These are phyloP conservation scores for Plasmodium falciparum DNA, from an alignment of 169 alveolate species.

Conservation along the genomic window DNA sequence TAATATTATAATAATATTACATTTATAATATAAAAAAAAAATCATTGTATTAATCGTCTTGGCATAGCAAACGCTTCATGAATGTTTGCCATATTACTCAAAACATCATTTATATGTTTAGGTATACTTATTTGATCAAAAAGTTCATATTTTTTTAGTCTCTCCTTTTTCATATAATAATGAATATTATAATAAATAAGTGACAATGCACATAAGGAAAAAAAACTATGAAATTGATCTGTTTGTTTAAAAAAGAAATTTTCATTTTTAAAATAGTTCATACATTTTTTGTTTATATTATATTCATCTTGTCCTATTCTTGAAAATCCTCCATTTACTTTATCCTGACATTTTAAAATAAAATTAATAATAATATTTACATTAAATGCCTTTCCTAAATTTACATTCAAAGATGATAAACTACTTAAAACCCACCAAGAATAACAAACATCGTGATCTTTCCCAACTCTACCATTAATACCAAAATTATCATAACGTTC, in stretches of 20 bases:
- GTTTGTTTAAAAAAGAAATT: conserved; percentile 18
- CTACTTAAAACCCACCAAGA: conserved; percentile 85
- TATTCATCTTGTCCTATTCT: conserved; percentile 30
- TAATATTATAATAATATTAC: too few species aligned
- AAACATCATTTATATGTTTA: conserved; percentile 7
- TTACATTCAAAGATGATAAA: conserved; percentile 33
- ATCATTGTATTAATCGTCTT: background rate
- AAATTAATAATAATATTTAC: conserved; percentile 37
- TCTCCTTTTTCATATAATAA: conserved; percentile 27
- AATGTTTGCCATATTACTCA: conserved; percentile 4
- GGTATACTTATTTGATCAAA: conserved; percentile 25
- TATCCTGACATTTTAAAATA: conserved; percentile 58
- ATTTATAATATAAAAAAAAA: background rate
- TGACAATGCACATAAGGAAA: conserved; percentile 62
- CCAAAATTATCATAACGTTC: conserved; percentile 74
- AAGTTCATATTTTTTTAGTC: background rate
- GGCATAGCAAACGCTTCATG: conserved; percentile 70
- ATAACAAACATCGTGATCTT: conserved; percentile 84
- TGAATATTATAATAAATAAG: conserved; percentile 46
- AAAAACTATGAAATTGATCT: conserved; percentile 55
- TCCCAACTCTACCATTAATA: conserved; percentile 83
- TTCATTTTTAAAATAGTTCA: conserved; percentile 27
- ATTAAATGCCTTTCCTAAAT: conserved; percentile 34
- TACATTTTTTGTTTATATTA: conserved; percentile 5
- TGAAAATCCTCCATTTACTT: conserved; percentile 61